These are phyloP conservation scores for Thelephora terrestris DNA, from an alignment of 1,284 basidiomycete species.

Conservation along the genomic window DNA sequence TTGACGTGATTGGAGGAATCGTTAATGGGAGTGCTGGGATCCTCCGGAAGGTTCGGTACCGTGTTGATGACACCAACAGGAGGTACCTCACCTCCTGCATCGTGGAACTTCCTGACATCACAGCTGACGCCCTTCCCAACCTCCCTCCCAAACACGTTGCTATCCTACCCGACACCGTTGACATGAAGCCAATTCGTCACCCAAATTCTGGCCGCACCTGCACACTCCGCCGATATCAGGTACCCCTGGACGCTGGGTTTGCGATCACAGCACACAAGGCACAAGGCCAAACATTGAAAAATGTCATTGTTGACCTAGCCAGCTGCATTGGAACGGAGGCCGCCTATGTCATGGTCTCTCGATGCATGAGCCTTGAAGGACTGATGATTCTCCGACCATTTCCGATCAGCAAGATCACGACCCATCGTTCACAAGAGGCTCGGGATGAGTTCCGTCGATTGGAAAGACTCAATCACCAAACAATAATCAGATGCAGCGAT, in stretches of 20 bases:
- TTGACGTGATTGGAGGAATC: slow-evolving; percentile 22
- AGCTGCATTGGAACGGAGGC: slow-evolving; percentile 5
- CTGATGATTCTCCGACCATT: slow-evolving; percentile 13
- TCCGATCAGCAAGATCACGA: slow-evolving; percentile 1
- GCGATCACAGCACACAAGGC: slow-evolving; percentile 15
- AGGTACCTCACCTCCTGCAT: too few species aligned
- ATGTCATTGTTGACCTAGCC: slow-evolving; percentile 12
- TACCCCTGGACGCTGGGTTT: slow-evolving; percentile 13
- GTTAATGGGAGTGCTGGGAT: slow-evolving; percentile 24
- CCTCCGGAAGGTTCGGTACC: slow-evolving; percentile 7
- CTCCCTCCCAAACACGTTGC: too few species aligned
- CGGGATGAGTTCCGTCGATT: too few species aligned
- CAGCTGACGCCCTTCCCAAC: too few species aligned
- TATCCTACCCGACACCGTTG: too few species aligned
- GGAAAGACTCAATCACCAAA: too few species aligned
- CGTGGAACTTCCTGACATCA: too few species aligned
- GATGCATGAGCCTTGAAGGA: slow-evolving; percentile 9
- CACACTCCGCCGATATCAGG: slow-evolving; percentile 1
- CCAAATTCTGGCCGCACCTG: too few species aligned
- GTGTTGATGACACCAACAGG: too few species aligned
- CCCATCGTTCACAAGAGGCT: too few species aligned
- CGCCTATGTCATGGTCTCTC: slow-evolving; percentile 16
- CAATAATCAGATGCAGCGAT: too few species aligned
- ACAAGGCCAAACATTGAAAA: slow-evolving; percentile 12
- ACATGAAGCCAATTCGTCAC: too few species aligned